Evolutionary conservation across 768 basidiomycete species (phyloP), one percentile per base, ranked within the genome.

Genomic region (Sporobolomyces phaffii): DNA sequence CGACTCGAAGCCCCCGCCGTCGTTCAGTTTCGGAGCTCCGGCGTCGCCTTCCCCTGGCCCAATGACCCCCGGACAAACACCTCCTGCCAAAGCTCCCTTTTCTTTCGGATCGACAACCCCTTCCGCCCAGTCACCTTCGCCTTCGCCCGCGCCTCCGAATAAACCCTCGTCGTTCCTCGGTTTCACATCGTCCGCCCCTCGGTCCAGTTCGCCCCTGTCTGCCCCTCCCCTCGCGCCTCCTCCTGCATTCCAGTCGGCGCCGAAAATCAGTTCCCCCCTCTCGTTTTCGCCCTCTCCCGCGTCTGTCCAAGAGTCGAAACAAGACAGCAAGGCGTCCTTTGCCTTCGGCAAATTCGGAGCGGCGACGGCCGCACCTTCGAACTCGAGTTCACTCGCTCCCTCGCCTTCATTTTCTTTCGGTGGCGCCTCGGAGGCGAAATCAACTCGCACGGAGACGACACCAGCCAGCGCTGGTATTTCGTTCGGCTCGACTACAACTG

Each of bases 11-110:
- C 54, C 48, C 44, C 26, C 54, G 22, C 63, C 63, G 5, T 24
- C 63, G 17, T 65, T 65, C 64, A 60, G 58, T 47, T 65, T 65
- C 31, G 65, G 38, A 9, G 10, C 59, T 20, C 33, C 38, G 26
- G 15, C 64, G 5, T 38, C 41, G 24, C 2, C 50, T 20, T 31
- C 57, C 3, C 50, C 53, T 11, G 4, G 33, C 7, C 7, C 44
- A 8, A 17, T 43, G 6, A n/a, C 62, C 28, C 51, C 45, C n/a
- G n/a, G 43, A 22, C 28, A 24, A 36, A 36, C 54, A n/a, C 36
- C 56, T 44, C 10, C 44, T 17, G n/a, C 14, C 7, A 36, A 50
- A 50, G 3, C 59, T 18, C 59, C 59, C 11, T 58, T 43, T 26
- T 29, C 59, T 20, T 45, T 38, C 54, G 54, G 13, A 4, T 26